Conservation (phyloP, 805 yeast species). For the Kodamaea leandrae region DNA sequence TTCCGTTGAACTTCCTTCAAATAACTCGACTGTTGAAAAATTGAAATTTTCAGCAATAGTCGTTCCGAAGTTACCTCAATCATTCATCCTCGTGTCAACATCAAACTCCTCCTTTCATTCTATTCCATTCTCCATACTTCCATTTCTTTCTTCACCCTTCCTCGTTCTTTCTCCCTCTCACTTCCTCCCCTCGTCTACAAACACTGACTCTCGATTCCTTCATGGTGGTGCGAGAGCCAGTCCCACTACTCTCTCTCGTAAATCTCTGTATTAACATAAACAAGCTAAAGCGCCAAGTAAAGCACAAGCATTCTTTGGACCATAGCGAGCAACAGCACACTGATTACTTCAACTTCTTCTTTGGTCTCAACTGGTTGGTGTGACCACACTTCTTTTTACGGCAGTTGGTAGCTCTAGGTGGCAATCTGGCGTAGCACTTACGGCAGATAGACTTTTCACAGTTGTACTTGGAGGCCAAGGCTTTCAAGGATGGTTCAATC, state of each 20-base stretch:
- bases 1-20: too few relatives aligned
- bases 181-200: neutral
- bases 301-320: neutral
- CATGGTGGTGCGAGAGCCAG: too few relatives aligned
- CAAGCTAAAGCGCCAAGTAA: slow-evolving; percentile 6
- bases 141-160: too few relatives aligned
- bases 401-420: slow-evolving; percentile 99
- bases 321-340: slow-evolving; percentile 8
- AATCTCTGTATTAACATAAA: slow-evolving; percentile 11
- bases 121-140: too few relatives aligned
- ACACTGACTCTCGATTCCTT: too few relatives aligned
- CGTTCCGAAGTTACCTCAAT: too few relatives aligned
- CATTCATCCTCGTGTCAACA: too few relatives aligned
- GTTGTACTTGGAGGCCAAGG: slow-evolving; percentile 99
- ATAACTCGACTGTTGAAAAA: too few relatives aligned
- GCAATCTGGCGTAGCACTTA: slow-evolving; percentile 99
- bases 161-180: too few relatives aligned
- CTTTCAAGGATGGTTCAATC: slow-evolving; percentile 99
- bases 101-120: too few relatives aligned
- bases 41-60: too few relatives aligned
- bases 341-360: slow-evolving; percentile 96
- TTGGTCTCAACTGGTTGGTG: slow-evolving; percentile 99
- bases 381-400: slow-evolving; percentile 99
- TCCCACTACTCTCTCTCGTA: slow-evolving; percentile 7
- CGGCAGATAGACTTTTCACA: slow-evolving; percentile 99